Conservation (phyloP, 192 early-diverging fungal genomes). For the Coemansia nantahalensis region DNA sequence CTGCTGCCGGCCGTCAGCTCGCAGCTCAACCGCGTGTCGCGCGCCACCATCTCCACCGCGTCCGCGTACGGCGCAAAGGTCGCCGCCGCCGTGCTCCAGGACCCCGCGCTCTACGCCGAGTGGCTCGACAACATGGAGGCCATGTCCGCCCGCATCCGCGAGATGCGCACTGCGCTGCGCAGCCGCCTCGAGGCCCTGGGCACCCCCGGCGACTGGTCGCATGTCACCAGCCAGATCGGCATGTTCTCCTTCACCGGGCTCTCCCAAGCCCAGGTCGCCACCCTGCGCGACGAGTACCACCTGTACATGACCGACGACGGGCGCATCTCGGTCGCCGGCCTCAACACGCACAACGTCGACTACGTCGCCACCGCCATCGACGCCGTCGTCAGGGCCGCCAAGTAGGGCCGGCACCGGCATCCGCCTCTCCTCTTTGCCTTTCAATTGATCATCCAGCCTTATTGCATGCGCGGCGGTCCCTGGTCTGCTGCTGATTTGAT, state of each 20-base stretch:
- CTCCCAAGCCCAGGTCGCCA: constrained; percentile 68
- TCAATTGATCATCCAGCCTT: no score
- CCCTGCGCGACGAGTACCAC: constrained; percentile 82
- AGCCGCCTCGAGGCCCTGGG: constrained; percentile 63
- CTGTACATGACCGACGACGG: constrained; percentile 95
- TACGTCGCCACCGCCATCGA: constrained; percentile 90
- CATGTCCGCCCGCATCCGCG: constrained; percentile 90
- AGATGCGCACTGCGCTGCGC: constrained; percentile 77
- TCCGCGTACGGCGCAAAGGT: constrained; percentile 89
- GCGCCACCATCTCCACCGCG: constrained; percentile 88
- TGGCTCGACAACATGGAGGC: constrained; percentile 74
- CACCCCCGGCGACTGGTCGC: constrained; percentile 95
- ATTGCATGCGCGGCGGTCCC: no score
- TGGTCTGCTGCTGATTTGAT: no score
- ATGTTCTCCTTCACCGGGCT: constrained; percentile 99
- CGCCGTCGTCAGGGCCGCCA: constrained; percentile 84
- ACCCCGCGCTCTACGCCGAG: constrained; percentile 72
- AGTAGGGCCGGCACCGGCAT: no score
- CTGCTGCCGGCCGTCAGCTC: constrained; percentile 62
- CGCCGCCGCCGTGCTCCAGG: constrained; percentile 80
- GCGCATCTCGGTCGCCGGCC: constrained; percentile 92
- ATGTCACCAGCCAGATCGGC: constrained; percentile 94
- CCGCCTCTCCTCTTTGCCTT: no score
- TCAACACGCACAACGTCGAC: constrained; percentile 83
- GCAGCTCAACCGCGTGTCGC: constrained; percentile 81